Conservation (phyloP, 768 basidiomycete genomes). For the Lanmaoa rubissima region DNA sequence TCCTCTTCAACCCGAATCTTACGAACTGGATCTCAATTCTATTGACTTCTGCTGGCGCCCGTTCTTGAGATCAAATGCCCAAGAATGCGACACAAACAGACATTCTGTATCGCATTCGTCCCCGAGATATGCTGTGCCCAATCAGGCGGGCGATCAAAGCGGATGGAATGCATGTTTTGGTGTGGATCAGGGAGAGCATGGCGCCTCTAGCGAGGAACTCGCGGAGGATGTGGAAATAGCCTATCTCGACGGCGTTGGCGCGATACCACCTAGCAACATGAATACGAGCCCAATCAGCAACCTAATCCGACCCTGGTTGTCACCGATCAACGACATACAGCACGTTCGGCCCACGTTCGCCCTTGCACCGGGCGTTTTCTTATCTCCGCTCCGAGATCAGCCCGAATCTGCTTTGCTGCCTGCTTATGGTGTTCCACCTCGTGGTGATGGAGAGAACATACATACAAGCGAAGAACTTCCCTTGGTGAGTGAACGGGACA, state of each 20-base stretch:
- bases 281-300: not conserved
- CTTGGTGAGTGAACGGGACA: slow-evolving; percentile 18
- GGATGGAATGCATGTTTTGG: slow-evolving; percentile 11
- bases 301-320: slow-evolving; percentile 1
- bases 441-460: slow-evolving; percentile 19
- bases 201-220: slow-evolving; percentile 13
- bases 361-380: slow-evolving; percentile 21
- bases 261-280: slow-evolving; percentile 10
- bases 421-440: slow-evolving; percentile 4
- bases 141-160: slow-evolving; percentile 17
- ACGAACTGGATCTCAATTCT: slow-evolving; percentile 37
- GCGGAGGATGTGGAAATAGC: slow-evolving; percentile 7
- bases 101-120: not conserved
- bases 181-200: slow-evolving; percentile 8
- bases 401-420: slow-evolving; percentile 6
- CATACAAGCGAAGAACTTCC: not conserved
- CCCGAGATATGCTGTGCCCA: slow-evolving; percentile 1
- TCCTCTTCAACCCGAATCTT: slow-evolving; percentile 36
- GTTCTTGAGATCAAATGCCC: slow-evolving; percentile 37
- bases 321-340: slow-evolving; percentile 17
- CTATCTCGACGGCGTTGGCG: slow-evolving; percentile 3
- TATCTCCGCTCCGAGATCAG: slow-evolving; percentile 31
- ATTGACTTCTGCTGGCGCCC: slow-evolving; percentile 59
- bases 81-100: slow-evolving; percentile 2
- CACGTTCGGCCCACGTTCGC: slow-evolving; percentile 12